These are phyloP conservation scores for Fagus sylvatica DNA, from an alignment of 306 rosid species.

Conservation along the genomic window DNA sequence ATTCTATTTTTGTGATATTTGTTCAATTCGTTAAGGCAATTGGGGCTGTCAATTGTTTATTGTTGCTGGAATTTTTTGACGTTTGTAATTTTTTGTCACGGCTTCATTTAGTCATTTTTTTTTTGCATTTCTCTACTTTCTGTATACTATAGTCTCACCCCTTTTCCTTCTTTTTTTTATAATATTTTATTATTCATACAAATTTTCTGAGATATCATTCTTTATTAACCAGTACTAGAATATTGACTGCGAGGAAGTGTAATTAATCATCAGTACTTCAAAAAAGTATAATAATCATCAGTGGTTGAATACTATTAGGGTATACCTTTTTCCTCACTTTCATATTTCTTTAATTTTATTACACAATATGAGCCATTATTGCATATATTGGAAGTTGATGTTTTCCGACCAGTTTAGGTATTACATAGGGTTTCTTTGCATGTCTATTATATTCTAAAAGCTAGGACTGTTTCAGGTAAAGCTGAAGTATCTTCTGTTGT, in stretches of 20 bases:
- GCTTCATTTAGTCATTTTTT: too few relatives aligned
- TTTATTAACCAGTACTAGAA: neutral
- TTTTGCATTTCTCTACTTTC: too few relatives aligned
- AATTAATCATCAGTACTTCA: neutral
- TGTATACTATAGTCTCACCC: too few relatives aligned
- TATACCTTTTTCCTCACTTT: neutral
- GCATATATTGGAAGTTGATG: neutral
- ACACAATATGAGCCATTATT: neutral
- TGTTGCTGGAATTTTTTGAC: too few relatives aligned
- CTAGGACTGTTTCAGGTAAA: constrained; percentile 67
- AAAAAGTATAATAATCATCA: neutral
- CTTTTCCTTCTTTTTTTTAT: too few relatives aligned
- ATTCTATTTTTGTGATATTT: too few relatives aligned
- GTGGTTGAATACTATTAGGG: neutral
- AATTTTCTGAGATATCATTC: neutral
- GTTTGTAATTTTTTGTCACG: too few relatives aligned
- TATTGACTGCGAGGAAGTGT: neutral
- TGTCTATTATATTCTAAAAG: constrained; percentile 22
- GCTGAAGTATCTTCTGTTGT: constrained; percentile 64
- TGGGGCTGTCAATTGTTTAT: too few relatives aligned
- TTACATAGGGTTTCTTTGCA: constrained; percentile 21
- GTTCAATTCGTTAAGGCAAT: too few relatives aligned
- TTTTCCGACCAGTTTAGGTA: constrained; percentile 6
- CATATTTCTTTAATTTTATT: neutral
- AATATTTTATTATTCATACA: too few relatives aligned